Evolutionary conservation across 1,284 basidiomycete genomes (phyloP), one percentile per base, ranked within the genome.

Genomic region (Leccinum cinnamomeum): DNA sequence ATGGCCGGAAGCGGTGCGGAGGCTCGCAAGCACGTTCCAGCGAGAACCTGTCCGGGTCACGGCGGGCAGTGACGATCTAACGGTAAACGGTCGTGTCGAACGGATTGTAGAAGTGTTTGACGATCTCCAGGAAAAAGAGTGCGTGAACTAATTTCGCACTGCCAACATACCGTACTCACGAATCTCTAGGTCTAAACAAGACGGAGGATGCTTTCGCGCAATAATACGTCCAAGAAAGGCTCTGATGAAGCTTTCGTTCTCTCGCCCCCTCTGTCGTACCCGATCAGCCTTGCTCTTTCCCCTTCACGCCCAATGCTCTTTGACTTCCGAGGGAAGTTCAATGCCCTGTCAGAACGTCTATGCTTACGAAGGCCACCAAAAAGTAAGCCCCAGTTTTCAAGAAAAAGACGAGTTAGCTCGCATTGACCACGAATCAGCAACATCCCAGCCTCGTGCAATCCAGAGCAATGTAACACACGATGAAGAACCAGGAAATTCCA

Each of bases 1-100:
- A 3, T 99, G 97, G 97, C 97, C 97, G 0, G 94, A 97, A 67
- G 89, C 92, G 3, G 96, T 99, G n/a, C 85, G 96, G 62, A 84
- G 91, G 64, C 83, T 99, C n/a, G 97, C 97, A 1, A 85, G 88
- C 69, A 89, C 94, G 5, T 99, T 99, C 79, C 91, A 94, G 77
- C 83, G 84, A 59, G 80, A 92, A 64, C 95, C 97, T 5, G 84
- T 98, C 18, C 85, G 94, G 53, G 91, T 99, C 44, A 98, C 95
- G 0, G 95, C 99, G 33, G 97, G 97, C 4, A 93, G 90, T 64
- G 97, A 99, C 68, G 95, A 98, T 73, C 82, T 99, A 58, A 92
- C 91, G 3, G 97, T 97, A 33, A 98, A 98, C 77, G 92, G 91
- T 72, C 87, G 92, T 16, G 94, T 99, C 16, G 87, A 87, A 68